Percentiles rank a stretch among this genome's conserved stretches.
Conservation (phyloP, 2,329 filamentous ascomycete genomes). For the Triangularia verruculosa region DNA sequence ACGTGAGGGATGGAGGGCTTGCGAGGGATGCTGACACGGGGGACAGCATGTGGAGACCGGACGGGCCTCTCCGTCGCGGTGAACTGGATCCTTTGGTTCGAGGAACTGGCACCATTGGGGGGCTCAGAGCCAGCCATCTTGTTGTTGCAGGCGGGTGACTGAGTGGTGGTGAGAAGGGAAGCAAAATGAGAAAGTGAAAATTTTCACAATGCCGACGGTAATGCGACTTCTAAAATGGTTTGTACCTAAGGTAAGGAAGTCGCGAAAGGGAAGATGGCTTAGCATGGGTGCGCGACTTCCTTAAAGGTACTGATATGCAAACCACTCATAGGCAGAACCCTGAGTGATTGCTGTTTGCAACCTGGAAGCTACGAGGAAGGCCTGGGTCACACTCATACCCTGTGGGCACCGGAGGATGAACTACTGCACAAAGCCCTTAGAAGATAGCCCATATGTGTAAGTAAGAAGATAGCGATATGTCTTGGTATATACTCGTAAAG, state of each 20-base stretch:
- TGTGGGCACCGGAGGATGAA: too few relatives aligned
- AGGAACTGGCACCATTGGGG: neutral
- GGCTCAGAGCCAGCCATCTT: neutral
- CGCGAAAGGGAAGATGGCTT: neutral
- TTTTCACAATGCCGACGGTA: neutral
- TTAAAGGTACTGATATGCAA: too few relatives aligned
- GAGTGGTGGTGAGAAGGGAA: neutral
- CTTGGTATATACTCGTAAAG: too few relatives aligned
- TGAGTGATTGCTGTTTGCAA: too few relatives aligned
- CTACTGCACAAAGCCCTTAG: too few relatives aligned
- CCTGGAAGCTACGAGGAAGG: too few relatives aligned
- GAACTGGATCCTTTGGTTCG: conserved; percentile 14
- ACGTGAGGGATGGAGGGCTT: conserved; percentile 16
- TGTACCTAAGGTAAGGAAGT: neutral
- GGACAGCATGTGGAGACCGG: neutral
- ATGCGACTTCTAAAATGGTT: neutral
- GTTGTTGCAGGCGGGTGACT: neutral
- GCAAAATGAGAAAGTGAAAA: neutral
- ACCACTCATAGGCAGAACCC: neutral
- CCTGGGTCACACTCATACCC: too few relatives aligned
- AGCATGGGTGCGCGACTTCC: neutral
- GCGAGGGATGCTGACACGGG: neutral
- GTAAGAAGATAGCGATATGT: too few relatives aligned
- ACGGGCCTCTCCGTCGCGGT: conserved; percentile 7
- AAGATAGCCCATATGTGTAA: too few relatives aligned